Evolutionary conservation across 768 basidiomycete genomes (phyloP), one percentile per base, ranked within the genome.

Genomic region (Boletellus ananiceps): DNA sequence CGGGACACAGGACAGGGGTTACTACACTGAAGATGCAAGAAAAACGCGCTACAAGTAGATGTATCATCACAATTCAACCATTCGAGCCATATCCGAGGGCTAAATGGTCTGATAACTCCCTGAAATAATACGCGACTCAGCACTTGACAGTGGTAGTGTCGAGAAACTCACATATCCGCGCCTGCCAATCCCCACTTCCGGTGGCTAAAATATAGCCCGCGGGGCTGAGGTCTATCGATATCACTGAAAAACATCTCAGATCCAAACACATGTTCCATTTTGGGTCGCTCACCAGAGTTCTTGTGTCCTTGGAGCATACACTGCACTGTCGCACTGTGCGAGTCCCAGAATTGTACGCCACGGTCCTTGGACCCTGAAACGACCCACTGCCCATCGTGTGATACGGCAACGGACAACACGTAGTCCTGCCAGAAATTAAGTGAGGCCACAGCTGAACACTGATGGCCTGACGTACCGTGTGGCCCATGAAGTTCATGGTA

Each of bases 281-380:
- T 33, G 33, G n/a, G 55, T 19, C 31, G 67, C 79, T 31, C 56
- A 81, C 81, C 81, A 40, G 81, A 82, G 61, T 86, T 86, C 69
- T 85, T 79, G 61, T 75, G 76, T 12, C 66, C 84, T 65, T 97
- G 94, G 29, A 99, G 74, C 87, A 95, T 92, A 61, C 90, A 86
- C 67, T 98, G 94, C 60, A 93, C 86, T 36, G 83, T 79, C 35
- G 82, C 84, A 12, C 77, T 78, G 55, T 80, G 76, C 45, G 89
- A 82, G 63, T 94, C 90, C 85, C 89, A 92, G 65, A 95, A 93
- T 66, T 94, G 91, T 47, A 99, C 93, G 0, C 92, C 88, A 12
- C 96, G 87, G 66, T 99, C 96, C 71, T 97, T 97, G 32, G 84
- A 86, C 44, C 96, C 95, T 11, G 91, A 93, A 11, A 96, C 94